Evolutionary conservation across 2,329 filamentous ascomycete species (phyloP).

Genomic region (Diplodia seriata): DNA sequence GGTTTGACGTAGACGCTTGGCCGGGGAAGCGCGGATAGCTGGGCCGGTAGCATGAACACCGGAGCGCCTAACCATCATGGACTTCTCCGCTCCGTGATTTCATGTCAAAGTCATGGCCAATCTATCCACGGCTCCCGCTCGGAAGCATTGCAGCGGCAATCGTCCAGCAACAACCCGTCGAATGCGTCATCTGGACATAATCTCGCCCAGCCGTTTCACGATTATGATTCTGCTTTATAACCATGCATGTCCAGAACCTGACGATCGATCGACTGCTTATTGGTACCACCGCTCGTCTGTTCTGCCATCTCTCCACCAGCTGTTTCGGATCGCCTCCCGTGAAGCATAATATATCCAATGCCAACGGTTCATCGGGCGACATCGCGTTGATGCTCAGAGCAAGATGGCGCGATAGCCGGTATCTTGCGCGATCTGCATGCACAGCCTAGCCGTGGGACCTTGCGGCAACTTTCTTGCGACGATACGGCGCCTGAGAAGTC

Average conservation of each 20-base stretch:
- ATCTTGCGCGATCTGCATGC: slow-evolving; percentile 19
- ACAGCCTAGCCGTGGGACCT: neutral
- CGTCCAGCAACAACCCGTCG: neutral
- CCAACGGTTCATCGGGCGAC: neutral
- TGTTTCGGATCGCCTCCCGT: neutral
- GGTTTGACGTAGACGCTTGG: slow-evolving; percentile 24
- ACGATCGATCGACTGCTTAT: neutral
- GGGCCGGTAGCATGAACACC: neutral
- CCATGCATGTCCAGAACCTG: neutral
- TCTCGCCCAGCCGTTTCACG: slow-evolving; percentile 8
- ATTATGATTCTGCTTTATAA: neutral
- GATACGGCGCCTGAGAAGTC: neutral
- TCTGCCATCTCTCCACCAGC: neutral
- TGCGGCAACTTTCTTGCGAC: neutral
- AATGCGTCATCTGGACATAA: neutral
- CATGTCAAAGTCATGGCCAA: slow-evolving; percentile 12
- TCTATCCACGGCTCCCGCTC: slow-evolving; percentile 14
- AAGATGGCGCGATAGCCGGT: neutral
- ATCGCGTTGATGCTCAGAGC: neutral
- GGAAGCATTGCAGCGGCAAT: neutral
- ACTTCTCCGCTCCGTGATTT: neutral
- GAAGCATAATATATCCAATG: neutral
- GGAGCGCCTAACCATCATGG: slow-evolving; percentile 8
- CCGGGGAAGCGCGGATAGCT: slow-evolving; percentile 15
- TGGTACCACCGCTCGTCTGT: neutral